Percentiles rank a stretch among this genome's conserved stretches.
Evolutionary conservation across 1,139 yeast species (phyloP).

Genomic region (Pichia sp.): DNA sequence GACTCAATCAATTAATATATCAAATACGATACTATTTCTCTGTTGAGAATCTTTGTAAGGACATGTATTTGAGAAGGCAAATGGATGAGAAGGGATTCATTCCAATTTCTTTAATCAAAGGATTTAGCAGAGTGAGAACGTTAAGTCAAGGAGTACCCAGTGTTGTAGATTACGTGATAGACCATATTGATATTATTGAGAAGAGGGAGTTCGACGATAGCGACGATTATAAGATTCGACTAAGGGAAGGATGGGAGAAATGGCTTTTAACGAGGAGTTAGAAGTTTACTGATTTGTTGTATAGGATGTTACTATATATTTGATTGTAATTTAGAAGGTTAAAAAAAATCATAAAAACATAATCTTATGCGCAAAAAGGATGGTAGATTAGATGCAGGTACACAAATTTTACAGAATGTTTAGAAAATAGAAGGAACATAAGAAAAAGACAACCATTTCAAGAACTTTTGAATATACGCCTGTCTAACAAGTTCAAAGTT

Average conservation of each 20-base stretch:
- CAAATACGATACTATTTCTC: conserved; percentile 87
- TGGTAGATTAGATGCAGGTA: background rate
- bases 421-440: background rate
- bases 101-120: conserved; percentile 53
- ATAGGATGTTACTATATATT: background rate
- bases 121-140: conserved; percentile 65
- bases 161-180: conserved; percentile 34
- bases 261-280: conserved; percentile 36
- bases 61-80: conserved; percentile 66
- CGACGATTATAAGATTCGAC: conserved; percentile 36
- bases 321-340: background rate
- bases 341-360: background rate
- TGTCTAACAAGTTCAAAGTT: conserved; percentile 24
- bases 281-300: background rate
- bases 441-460: background rate
- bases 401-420: background rate
- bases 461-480: conserved; percentile 19
- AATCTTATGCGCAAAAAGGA: background rate
- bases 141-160: conserved; percentile 44
- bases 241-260: conserved; percentile 39
- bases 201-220: conserved; percentile 21
- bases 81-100: conserved; percentile 76
- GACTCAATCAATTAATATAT: conserved; percentile 29
- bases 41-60: conserved; percentile 78
- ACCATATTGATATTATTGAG: conserved; percentile 36